Conservation (phyloP, 2,329 filamentous ascomycete genomes). For the Pseudogymnoascus sp. region DNA sequence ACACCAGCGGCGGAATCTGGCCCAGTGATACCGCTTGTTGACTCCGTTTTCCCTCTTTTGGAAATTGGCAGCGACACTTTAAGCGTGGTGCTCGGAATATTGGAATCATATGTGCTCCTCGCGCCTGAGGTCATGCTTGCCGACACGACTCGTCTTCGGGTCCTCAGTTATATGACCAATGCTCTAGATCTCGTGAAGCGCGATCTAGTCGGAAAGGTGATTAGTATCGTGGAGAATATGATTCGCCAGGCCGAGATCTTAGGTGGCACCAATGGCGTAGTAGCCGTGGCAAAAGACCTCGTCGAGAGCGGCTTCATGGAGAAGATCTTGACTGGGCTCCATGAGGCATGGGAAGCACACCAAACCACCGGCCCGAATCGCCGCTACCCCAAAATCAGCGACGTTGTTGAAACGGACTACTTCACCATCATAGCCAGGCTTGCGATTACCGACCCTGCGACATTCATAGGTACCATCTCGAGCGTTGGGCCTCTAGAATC, state of each 20-base stretch:
- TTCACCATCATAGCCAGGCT: constrained; percentile 75
- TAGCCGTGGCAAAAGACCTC: constrained; percentile 56
- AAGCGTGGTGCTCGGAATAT: constrained; percentile 51
- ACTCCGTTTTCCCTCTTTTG: constrained; percentile 56
- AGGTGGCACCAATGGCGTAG: constrained; percentile 52
- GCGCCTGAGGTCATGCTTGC: constrained; percentile 58
- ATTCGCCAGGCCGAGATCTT: constrained; percentile 54
- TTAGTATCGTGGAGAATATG: constrained; percentile 54
- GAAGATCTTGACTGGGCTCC: constrained; percentile 56
- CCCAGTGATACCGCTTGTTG: constrained; percentile 54
- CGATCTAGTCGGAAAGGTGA: constrained; percentile 49
- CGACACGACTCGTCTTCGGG: constrained; percentile 44
- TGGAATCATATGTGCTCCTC: constrained; percentile 63
- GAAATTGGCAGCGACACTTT: constrained; percentile 58
- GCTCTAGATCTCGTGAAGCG: constrained; percentile 45
- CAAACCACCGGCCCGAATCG: constrained; percentile 75
- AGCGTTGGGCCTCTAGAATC: constrained; percentile 35
- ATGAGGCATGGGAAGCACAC: constrained; percentile 62
- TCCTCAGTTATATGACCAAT: constrained; percentile 40
- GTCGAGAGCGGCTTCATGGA: constrained; percentile 53
- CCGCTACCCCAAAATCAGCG: constrained; percentile 59
- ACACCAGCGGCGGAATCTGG: constrained; percentile 52
- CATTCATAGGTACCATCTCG: constrained; percentile 53
- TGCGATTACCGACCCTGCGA: constrained; percentile 58
- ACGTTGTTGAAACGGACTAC: constrained; percentile 75